Base-by-base conservation (phyloP, 139 green algal species). In the Picochlorum sp. region DNA sequence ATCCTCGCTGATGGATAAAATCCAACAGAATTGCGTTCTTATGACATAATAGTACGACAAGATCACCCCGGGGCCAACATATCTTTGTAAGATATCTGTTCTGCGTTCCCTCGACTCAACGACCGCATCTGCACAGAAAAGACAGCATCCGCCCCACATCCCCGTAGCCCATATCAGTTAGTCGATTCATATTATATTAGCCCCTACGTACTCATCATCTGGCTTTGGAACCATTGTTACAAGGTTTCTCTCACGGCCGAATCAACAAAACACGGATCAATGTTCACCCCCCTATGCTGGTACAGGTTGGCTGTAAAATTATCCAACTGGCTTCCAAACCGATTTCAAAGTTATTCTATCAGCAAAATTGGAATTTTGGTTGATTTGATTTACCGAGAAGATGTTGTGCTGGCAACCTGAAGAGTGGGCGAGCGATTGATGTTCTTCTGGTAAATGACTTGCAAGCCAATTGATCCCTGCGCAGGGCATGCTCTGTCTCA, bases 151-250 rank as follows among this genome's bases (percentile, higher is more conserved):
- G n/a, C n/a, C n/a, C n/a, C n/a, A n/a, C n/a, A n/a, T n/a, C n/a
- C n/a, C n/a, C n/a, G n/a, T n/a, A n/a, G n/a, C n/a, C n/a, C n/a
- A n/a, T n/a, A n/a, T n/a, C n/a, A n/a, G n/a, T n/a, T n/a, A n/a
- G n/a, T n/a, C n/a, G n/a, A n/a, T n/a, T n/a, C n/a, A 47, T 14
- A 47, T 25, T 10, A 20, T 8, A 22, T 26, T 47, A 24, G 39
- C 22, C 20, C 8, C 20, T 30, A 45, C 75, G 66, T 64, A 87
- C 82, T 89, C 82, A 57, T 89, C 82, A 65, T 89, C 82, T 43
- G 78, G 75, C 57, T 88, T 88, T 72, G 85, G 81, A 8, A 59
- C 70, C 81, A 89, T 87, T 7, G 39, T 47, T 16, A 26, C 39
- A n/a, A n/a, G 20, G 39, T 47, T 47, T 47, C 39, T 47, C 18